phyloP scores from a whole-genome alignment of 805 yeast species.

The Candida methanosorbosa region DNA sequence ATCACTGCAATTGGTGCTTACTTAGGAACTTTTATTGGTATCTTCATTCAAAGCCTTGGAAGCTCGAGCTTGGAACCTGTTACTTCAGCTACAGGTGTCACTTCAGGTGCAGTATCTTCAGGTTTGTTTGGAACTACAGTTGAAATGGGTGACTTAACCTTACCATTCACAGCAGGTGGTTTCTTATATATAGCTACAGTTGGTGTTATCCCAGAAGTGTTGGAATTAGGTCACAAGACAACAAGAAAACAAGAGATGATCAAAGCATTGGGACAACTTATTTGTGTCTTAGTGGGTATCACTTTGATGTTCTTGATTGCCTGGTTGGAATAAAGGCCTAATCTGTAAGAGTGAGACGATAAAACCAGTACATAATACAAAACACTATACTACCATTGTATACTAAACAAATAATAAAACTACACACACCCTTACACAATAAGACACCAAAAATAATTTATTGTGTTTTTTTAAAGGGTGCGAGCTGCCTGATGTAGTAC shows the following conservation, averaged over 20 bases:
- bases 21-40: constrained; percentile 59
- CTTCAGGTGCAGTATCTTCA: constrained; percentile 6
- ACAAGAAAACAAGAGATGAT: constrained; percentile 29
- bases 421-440: no score
- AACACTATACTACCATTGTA: no score
- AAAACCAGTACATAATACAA: background rate
- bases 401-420: no score
- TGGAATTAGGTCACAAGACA: constrained; percentile 32
- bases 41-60: constrained; percentile 38
- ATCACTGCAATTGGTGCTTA: constrained; percentile 59
- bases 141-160: constrained; percentile 38
- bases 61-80: constrained; percentile 5
- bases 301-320: constrained; percentile 46
- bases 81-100: constrained; percentile 1
- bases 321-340: constrained; percentile 30
- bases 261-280: constrained; percentile 37
- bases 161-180: constrained; percentile 74
- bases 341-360: no score
- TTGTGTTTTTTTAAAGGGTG: constrained; percentile 1
- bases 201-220: constrained; percentile 67
- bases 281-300: constrained; percentile 45
- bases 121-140: constrained; percentile 47
- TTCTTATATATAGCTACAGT: constrained; percentile 65
- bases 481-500: no score
- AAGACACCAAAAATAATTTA: no score